phyloP scores from a whole-genome alignment of 345 rosid genomes.

The Combretum micranthum region DNA sequence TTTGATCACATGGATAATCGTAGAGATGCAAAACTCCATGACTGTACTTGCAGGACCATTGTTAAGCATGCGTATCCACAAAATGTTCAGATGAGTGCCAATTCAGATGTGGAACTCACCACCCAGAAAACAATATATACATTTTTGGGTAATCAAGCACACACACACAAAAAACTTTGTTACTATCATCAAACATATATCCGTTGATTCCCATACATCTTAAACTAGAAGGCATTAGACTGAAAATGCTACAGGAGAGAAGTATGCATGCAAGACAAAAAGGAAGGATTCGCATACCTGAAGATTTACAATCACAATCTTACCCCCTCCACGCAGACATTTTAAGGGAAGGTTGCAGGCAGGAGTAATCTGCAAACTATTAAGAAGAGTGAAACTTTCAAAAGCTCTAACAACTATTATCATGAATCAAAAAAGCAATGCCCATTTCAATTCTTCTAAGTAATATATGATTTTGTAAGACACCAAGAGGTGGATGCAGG shows the following conservation, averaged over 20 bases:
- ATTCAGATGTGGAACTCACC: too few species aligned
- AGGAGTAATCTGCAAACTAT: constrained; percentile 38
- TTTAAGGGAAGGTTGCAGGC: constrained; percentile 33
- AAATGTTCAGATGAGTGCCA: too few species aligned
- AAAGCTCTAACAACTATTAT: background rate
- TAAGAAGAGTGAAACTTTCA: background rate
- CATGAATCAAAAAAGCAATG: background rate
- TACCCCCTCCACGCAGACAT: constrained; percentile 31
- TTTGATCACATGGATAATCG: too few species aligned
- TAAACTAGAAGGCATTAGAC: background rate
- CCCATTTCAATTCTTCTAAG: background rate
- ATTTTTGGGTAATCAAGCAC: too few species aligned
- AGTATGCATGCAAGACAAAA: background rate
- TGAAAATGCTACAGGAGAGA: background rate
- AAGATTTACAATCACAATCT: constrained; percentile 32
- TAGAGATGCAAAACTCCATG: too few species aligned
- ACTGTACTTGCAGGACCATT: too few species aligned
- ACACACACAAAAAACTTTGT: too few species aligned
- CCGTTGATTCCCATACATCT: background rate
- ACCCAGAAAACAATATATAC: too few species aligned
- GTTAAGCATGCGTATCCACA: too few species aligned
- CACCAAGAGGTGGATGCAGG: too few species aligned
- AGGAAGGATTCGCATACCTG: constrained; percentile 20
- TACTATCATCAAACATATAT: background rate
- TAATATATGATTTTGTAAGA: too few species aligned